Evolutionary conservation across 2,329 filamentous ascomycete genomes (phyloP), one percentile per base, ranked within the genome.

Genomic region (Cadophora luteo-olivacea): DNA sequence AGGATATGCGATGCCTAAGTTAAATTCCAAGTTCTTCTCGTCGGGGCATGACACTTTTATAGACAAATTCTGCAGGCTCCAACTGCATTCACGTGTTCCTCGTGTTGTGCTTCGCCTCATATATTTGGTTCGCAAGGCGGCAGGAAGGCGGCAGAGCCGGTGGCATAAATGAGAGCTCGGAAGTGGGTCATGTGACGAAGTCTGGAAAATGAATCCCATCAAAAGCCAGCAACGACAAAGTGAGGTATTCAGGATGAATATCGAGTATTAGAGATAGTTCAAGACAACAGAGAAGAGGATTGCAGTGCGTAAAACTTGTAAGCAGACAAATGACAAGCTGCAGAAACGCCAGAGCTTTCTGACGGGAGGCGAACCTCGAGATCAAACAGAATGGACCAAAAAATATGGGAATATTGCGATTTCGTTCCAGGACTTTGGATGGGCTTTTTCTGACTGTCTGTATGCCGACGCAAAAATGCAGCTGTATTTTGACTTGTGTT

Each of bases 101-200:
- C 12, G 12, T 60, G 36, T 60, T 60, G 41, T 60, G 57, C 36
- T 38, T 60, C 33, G 57, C 57, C 57, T 41, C 57, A 45, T 9
- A 22, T 4, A 25, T 29, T 38, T 24, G 57, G 57, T 41, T 60
- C 33, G 45, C 45, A 63, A 33, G 61, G 61, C 61, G 61, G 61
- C 61, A 32, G 29, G 9, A 32, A 51, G 61, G 61, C 61, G 41
- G 61, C 41, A 49, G 24, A 51, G 41, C 32, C 61, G 25, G 61
- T 63, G 25, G 8, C 12, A 41, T 4, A 25, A 60, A 25, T 11
- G 33, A 41, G 57, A 7, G 1, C n/a, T 58, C 33, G 57, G 57
- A 45, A 41, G 5, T 1, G 3, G 1, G 14, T 38, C 57, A 60
- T 60, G 57, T 60, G 57, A 60, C 12, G 4, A 5, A 16, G 41